Base-by-base conservation (phyloP, 257 asterid genomes). In the Rehmannia glutinosa region DNA sequence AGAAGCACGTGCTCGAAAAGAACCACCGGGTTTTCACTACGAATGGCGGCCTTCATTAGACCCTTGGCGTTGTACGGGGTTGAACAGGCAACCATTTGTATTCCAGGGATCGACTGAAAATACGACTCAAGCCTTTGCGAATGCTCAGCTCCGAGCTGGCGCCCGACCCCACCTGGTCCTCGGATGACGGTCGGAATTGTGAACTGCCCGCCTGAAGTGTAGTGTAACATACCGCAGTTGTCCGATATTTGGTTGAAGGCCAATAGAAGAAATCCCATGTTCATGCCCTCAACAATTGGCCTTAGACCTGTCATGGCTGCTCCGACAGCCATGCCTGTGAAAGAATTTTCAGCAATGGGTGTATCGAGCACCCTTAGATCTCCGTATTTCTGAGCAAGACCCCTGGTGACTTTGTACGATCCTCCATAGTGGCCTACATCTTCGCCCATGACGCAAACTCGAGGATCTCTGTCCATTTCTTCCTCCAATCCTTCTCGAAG, bases 141-240 rank as follows among this genome's bases (percentile, higher is more conserved):
- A 75, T 90, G 97, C 77, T 90, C 97, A 0, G 97, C 97, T 19
- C 96, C 97, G 4, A 90, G 93, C 78, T 90, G 97, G 38, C 96
- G 88, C 15, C 97, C 97, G n/a, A 90, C 97, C 19, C 96, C 97
- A 15, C 97, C 97, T 9, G 97, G 97, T 1, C 97, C 97, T 24
- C 96, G 91, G 80, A 90, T 86, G 52, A 90, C 96, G 8, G 78
- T 62, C 2, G 97, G 97, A 15, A 90, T 90, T 36, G 78, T 90
- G 52, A 87, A 90, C 79, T 90, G 96, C 19, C 96, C 96, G 35
- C 94, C 97, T 24, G 94, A 90, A 50, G 97, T 87, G 76, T 90
- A 90, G 79, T 90, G 96, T 36, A 90, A 90, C 97, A 87, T 90
- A 56, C 97, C 95, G 27, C 97, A 90, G 73, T 90, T 90, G 81